Evolutionary conservation across 805 yeast genomes (phyloP), one percentile per base, ranked within the genome.

Genomic region (Jamesozyma rosinii): DNA sequence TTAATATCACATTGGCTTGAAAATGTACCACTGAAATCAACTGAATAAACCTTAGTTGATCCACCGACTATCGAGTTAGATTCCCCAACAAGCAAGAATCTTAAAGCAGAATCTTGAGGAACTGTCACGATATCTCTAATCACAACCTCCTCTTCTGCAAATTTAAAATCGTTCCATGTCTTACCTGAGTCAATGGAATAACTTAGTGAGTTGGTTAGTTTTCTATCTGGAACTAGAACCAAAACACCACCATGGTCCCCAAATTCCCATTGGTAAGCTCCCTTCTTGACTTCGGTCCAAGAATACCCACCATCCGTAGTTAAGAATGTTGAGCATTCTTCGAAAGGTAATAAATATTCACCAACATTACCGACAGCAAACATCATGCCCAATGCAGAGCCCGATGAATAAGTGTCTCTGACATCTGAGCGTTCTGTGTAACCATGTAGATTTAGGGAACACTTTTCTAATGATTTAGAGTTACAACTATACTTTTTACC

Each of bases 301-400:
- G 88, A 74, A 14, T 78, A 66, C 45, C 98, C 98, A 2, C 92
- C 98, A 64, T 92, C 97, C n/a, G 74, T 69, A 3, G 95, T 79
- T 47, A 92, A 64, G 57, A 75, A 92, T 0, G 96, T 85, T 1
- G 82, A 69, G 0, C 81, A 73, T 38, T 79, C 75, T 3, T 71
- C 68, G 34, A 60, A 49, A 8, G 75, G 64, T 4, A 63, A 66
- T 42, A 90, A 65, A 8, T 52, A 47, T 24, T 71, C 74, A 5
- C 97, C 97, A 40, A 87, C 95, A 57, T 83, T 88, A 26, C 98
- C 98, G n/a, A 83, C 77, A n/a, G 83, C 97, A 50, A 92, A 69
- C 73, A 90, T 65, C 65, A 88, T 65, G 1, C 98, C 98, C 17
- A 82, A 71, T 0, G 97, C 97, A 9, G 95, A 81, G 0, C 85